Base-by-base conservation (phyloP, 495 filamentous ascomycete genomes). In the Sabuloglossum arenarium region DNA sequence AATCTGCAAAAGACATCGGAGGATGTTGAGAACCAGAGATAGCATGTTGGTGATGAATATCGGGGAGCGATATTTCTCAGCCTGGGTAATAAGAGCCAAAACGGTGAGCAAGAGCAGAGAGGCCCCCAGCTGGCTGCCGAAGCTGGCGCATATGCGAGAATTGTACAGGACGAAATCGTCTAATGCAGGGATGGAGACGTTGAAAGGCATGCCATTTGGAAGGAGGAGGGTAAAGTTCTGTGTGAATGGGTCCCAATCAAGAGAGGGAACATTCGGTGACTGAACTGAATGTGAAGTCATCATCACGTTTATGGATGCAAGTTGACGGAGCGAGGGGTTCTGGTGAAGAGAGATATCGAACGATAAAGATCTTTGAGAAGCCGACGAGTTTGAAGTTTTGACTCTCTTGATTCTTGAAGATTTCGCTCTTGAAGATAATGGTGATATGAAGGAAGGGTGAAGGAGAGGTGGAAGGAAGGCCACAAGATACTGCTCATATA, bases 81-180 rank as follows among this genome's bases (percentile, higher is more conserved):
- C 65, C 52, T 69, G 73, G 23, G 82, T 85, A 59, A 86, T 64
- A 16, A 85, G 68, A 16, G 81, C 66, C 0, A 90, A 68, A 23
- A 85, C 70, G 42, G 84, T 59, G 23, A 88, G 68, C 56, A 89
- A 78, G 24, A 84, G 63, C 58, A 82, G 58, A 29, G 76, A 78
- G n/a, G 84, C 82, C 30, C 88, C 88, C 54, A 88, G 71, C 64
- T 93, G 85, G 29, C 71, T 64, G 46, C 76, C 80, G 62, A 80
- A 88, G 65, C 80, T 83, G 77, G 88, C 80, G 65, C 72, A 71
- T 45, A 74, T 66, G 19, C 73, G 69, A 49, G 78, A 62, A 60
- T 71, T 71, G 64, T 79, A 76, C 56, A 61, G 59, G 60, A 74
- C 65, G 55, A 75, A 69, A 8, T 56, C 46, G 58, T 79, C 67